phyloP scores from a whole-genome alignment of 2,329 filamentous ascomycete genomes.

The Venturiaceae sp. region DNA sequence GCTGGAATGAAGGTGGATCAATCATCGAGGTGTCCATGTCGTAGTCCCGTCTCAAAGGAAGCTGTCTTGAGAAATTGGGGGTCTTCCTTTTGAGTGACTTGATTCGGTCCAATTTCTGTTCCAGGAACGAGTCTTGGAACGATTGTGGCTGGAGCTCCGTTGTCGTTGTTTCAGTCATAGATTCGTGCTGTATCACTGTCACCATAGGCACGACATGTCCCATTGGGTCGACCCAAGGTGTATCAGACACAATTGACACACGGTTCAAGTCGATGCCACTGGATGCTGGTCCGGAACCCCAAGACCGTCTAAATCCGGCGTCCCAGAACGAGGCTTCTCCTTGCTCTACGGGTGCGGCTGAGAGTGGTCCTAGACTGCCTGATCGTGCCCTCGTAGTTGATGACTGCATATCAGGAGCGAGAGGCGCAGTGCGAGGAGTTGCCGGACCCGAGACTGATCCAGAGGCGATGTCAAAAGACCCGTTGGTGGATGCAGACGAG shows the following conservation, averaged over 20 bases:
- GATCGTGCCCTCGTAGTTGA: conserved; percentile 32
- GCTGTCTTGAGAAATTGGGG: conserved; percentile 28
- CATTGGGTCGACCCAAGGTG: conserved; percentile 26
- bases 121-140: neutral
- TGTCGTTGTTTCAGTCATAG: conserved; percentile 7
- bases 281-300: conserved; percentile 21
- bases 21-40: conserved; percentile 11
- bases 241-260: conserved; percentile 10
- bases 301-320: conserved; percentile 27
- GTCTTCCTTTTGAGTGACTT: conserved; percentile 9
- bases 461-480: neutral
- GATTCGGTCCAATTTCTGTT: neutral
- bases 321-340: conserved; percentile 23
- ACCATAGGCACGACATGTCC: conserved; percentile 26
- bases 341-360: conserved; percentile 27
- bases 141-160: neutral
- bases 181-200: conserved; percentile 17
- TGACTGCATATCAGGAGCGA: conserved; percentile 36
- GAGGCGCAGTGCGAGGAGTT: conserved; percentile 48
- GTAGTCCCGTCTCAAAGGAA: conserved; percentile 18
- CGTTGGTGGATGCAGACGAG: conserved; percentile 4
- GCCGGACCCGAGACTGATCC: neutral
- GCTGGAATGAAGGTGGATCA: conserved; percentile 5
- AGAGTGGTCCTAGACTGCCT: conserved; percentile 30
- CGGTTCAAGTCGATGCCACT: conserved; percentile 8